A percentile compares a stretch with the other conserved stretches of the same genome.
Evolutionary conservation across 2,329 filamentous ascomycete genomes (phyloP).

Genomic region (Immersiporthe knoxdaviesiana): DNA sequence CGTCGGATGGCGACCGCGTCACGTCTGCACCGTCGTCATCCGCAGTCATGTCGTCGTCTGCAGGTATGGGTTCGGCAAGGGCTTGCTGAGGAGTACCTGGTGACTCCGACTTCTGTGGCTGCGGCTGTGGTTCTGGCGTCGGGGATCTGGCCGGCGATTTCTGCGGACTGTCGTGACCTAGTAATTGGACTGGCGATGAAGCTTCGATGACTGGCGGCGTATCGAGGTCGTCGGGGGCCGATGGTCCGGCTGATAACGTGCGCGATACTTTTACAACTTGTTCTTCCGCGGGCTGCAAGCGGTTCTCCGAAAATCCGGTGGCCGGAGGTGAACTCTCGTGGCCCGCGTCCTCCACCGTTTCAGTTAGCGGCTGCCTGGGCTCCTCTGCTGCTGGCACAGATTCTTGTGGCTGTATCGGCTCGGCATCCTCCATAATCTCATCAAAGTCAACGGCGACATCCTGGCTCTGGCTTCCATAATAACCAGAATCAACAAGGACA

Average conservation of each 20-base stretch:
- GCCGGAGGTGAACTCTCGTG: slow-evolving; percentile 34
- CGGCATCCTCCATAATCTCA: slow-evolving; percentile 11
- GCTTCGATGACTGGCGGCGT: slow-evolving; percentile 26
- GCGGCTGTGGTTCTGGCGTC: slow-evolving; percentile 20
- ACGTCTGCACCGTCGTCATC: slow-evolving; percentile 48
- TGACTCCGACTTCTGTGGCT: not conserved
- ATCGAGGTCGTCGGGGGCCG: slow-evolving; percentile 16
- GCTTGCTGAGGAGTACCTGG: slow-evolving; percentile 12
- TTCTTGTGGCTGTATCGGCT: slow-evolving; percentile 23
- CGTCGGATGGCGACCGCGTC: slow-evolving; percentile 65
- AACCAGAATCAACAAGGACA: slow-evolving; percentile 66
- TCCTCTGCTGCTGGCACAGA: not conserved
- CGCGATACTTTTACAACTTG: slow-evolving; percentile 38
- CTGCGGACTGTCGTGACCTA: slow-evolving; percentile 14
- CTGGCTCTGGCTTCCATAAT: slow-evolving; percentile 68
- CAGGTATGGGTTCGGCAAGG: slow-evolving; percentile 29
- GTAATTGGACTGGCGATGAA: slow-evolving; percentile 30
- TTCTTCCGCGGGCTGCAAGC: slow-evolving; percentile 52
- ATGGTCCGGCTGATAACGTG: slow-evolving; percentile 23
- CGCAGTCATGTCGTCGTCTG: slow-evolving; percentile 22
- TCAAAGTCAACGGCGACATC: slow-evolving; percentile 47
- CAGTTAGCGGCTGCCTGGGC: slow-evolving; percentile 19
- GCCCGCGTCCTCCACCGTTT: slow-evolving; percentile 22
- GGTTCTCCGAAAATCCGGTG: slow-evolving; percentile 41
- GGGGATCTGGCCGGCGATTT: slow-evolving; percentile 26